These are phyloP conservation scores for Phialemoniopsis sp. DNA, from an alignment of 2,329 filamentous ascomycete genomes.

Conservation along the genomic window DNA sequence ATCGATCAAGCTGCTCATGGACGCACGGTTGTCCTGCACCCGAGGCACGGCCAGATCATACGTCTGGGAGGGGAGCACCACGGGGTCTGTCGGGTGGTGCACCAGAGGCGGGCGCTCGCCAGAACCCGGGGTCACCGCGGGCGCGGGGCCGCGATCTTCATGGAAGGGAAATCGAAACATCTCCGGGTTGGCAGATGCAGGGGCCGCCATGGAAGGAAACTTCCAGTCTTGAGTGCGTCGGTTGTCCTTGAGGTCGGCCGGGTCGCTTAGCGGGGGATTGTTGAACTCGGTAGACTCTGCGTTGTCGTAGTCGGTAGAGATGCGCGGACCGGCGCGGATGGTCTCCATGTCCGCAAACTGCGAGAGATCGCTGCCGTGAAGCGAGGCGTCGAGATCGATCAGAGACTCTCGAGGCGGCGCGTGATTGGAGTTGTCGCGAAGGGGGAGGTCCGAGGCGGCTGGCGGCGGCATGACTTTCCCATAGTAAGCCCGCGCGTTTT, in stretches of 20 bases:
- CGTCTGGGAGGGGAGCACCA: conserved; percentile 27
- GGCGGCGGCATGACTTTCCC: conserved; percentile 34
- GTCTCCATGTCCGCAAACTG: conserved; percentile 59
- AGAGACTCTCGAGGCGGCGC: conserved; percentile 55
- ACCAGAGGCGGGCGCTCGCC: conserved; percentile 34
- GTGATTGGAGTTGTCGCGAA: conserved; percentile 52
- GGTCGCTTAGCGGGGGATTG: conserved; percentile 53
- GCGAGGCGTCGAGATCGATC: conserved; percentile 60
- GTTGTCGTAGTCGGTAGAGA: conserved; percentile 44
- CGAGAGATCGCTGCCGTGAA: conserved; percentile 51
- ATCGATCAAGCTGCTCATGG: conserved; percentile 28
- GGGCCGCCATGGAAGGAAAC: conserved; percentile 44
- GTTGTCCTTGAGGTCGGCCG: conserved; percentile 44
- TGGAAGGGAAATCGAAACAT: conserved; percentile 38
- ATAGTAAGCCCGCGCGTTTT: conserved; percentile 60
- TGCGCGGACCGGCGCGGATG: conserved; percentile 45
- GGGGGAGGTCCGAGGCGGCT: conserved; percentile 49
- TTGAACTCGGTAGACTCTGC: conserved; percentile 39
- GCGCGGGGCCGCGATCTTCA: conserved; percentile 16
- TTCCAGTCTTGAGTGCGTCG: conserved; percentile 45
- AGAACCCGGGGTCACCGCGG: conserved; percentile 13
- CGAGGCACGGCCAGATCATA: conserved; percentile 26
- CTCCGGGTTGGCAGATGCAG: conserved; percentile 45
- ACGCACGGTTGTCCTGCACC: conserved; percentile 24
- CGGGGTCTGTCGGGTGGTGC: conserved; percentile 44